Conservation (phyloP, 2,329 filamentous ascomycete species). For the Apiospora koreana region DNA sequence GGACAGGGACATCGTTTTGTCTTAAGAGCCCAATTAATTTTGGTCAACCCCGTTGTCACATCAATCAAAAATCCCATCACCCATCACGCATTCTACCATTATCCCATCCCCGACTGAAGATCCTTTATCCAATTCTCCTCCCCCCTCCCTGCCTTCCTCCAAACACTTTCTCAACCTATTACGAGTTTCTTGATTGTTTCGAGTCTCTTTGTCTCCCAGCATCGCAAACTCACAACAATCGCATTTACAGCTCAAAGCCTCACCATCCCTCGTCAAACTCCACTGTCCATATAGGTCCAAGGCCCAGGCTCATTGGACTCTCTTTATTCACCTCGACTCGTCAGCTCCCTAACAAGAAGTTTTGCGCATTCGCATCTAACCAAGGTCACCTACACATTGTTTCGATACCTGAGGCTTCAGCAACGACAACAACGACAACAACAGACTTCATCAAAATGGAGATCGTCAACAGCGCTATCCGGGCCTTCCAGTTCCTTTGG, state of each 20-base stretch:
- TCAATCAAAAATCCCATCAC: constrained; percentile 1
- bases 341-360: background rate
- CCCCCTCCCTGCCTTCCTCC: background rate
- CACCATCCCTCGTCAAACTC: background rate
- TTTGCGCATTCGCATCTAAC: background rate
- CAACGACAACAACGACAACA: background rate
- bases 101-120: background rate
- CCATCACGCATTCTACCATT: background rate
- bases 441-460: constrained; percentile 13
- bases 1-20: background rate
- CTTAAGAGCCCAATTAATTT: constrained; percentile 7
- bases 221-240: background rate
- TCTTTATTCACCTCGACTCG: background rate
- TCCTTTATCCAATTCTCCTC: background rate
- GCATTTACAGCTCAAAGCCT: background rate
- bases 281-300: background rate
- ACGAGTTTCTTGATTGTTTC: background rate
- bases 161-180: background rate
- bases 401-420: background rate
- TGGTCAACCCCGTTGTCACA: background rate
- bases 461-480: constrained; percentile 48
- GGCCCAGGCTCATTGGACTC: background rate
- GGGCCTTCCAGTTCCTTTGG: constrained; percentile 51
- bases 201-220: background rate
- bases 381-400: background rate